Conservation (phyloP, 495 filamentous ascomycete species). For the Glarea lozoyensis region DNA sequence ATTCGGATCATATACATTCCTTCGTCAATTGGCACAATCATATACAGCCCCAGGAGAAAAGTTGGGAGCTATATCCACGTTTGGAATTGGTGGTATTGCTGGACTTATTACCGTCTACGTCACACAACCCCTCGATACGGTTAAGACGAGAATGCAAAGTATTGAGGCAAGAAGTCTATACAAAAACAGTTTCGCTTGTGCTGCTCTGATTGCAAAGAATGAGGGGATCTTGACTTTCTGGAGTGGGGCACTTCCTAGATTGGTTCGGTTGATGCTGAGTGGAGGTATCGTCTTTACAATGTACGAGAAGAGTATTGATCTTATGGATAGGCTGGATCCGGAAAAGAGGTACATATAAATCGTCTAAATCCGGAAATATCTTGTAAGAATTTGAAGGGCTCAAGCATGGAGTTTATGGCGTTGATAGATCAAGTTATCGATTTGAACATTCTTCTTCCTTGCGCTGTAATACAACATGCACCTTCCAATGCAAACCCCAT, state of each 20-base stretch:
- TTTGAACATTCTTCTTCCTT: too few species aligned
- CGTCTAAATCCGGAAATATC: too few species aligned
- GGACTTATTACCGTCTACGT: slow-evolving; percentile 89
- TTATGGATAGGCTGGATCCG: slow-evolving; percentile 74
- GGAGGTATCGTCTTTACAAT: slow-evolving; percentile 98
- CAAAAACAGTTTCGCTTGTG: slow-evolving; percentile 83
- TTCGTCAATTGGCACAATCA: slow-evolving; percentile 84
- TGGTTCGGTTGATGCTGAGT: slow-evolving; percentile 78
- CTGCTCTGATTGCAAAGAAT: slow-evolving; percentile 71
- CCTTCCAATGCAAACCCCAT: background rate
- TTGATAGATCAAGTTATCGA: slow-evolving; percentile 1
- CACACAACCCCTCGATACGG: slow-evolving; percentile 86
- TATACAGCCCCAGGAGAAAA: slow-evolving; percentile 95
- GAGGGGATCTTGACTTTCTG: slow-evolving; percentile 89
- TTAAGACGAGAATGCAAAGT: slow-evolving; percentile 98
- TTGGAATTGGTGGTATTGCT: slow-evolving; percentile 82
- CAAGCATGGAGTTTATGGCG: slow-evolving; percentile 5
- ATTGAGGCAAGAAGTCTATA: slow-evolving; percentile 79
- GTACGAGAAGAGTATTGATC: slow-evolving; percentile 97
- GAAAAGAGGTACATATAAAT: slow-evolving; percentile 64
- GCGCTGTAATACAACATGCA: too few species aligned
- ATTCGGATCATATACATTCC: slow-evolving; percentile 81
- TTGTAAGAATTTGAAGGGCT: slow-evolving; percentile 23
- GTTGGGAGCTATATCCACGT: slow-evolving; percentile 79
- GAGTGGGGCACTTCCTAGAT: slow-evolving; percentile 81